phyloP scores from a whole-genome alignment of 371 early-diverging fungal genomes.

The Syncephalastrum sp. region DNA sequence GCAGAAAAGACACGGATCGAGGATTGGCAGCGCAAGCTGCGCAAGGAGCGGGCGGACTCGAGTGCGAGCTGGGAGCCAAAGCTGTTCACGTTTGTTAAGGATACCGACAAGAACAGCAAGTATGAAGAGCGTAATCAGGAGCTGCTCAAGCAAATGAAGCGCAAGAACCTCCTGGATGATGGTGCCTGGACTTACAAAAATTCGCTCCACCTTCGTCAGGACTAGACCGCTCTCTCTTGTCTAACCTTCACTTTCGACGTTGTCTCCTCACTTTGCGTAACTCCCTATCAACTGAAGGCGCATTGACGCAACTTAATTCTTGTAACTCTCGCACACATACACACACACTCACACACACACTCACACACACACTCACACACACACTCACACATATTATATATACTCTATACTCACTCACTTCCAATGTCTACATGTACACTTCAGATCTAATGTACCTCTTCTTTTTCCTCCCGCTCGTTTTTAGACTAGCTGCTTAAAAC shows the following conservation, averaged over 20 bases:
- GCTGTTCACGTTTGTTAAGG: constrained; percentile 55
- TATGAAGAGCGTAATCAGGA: constrained; percentile 16
- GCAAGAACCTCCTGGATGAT: constrained; percentile 35
- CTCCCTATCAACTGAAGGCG: no score
- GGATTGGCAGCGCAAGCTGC: constrained; percentile 67
- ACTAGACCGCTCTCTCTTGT: constrained; percentile 3
- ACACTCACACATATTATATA: no score
- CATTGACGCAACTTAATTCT: no score
- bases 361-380: no score
- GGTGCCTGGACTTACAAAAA: constrained; percentile 48
- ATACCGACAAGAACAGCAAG: constrained; percentile 15
- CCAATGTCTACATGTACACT: no score
- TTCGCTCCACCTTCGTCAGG: constrained; percentile 32
- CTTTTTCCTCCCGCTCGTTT: no score
- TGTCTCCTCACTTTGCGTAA: no score
- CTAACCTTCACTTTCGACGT: background rate
- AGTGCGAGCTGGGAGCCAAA: constrained; percentile 42
- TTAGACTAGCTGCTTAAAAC: no score
- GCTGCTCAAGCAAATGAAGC: constrained; percentile 18
- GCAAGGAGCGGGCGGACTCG: constrained; percentile 60
- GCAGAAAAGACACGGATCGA: constrained; percentile 72
- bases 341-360: no score
- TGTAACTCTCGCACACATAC: no score
- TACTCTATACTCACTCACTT: no score
- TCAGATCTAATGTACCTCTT: no score